Conservation (phyloP, 768 basidiomycete species). For the Boletus vinaceobasis region DNA sequence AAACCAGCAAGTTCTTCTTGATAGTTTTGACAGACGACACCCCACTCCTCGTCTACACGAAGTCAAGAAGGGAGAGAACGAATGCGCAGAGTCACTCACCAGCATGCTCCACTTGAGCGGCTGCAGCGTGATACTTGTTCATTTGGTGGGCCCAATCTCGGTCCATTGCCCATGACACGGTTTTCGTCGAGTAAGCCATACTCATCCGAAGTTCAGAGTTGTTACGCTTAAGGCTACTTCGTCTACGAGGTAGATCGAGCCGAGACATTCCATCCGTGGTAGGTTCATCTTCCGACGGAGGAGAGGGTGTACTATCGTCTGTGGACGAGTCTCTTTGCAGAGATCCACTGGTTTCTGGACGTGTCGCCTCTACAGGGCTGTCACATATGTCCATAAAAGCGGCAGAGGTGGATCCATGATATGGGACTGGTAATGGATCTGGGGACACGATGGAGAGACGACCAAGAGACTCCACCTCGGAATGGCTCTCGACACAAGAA, state of each 20-base stretch:
- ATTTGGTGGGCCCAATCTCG: slow-evolving; percentile 57
- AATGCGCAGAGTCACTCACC: slow-evolving; percentile 25
- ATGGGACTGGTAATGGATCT: slow-evolving; percentile 46
- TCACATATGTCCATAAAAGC: slow-evolving; percentile 32
- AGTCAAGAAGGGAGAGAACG: not conserved
- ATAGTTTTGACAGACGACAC: slow-evolving; percentile 52
- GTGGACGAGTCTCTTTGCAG: slow-evolving; percentile 13
- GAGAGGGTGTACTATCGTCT: slow-evolving; percentile 25
- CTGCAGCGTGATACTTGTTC: slow-evolving; percentile 42
- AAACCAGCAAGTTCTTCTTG: slow-evolving; percentile 61
- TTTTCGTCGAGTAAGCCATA: slow-evolving; percentile 52
- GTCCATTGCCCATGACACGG: slow-evolving; percentile 75
- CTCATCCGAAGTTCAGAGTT: slow-evolving; percentile 46
- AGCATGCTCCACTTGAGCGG: slow-evolving; percentile 40
- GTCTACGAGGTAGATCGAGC: slow-evolving; percentile 41
- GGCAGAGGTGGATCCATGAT: slow-evolving; percentile 35
- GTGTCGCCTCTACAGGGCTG: slow-evolving; percentile 27
- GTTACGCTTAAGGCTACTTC: slow-evolving; percentile 64
- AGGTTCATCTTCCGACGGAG: slow-evolving; percentile 34
- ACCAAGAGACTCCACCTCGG: slow-evolving; percentile 21
- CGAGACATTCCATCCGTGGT: slow-evolving; percentile 28
- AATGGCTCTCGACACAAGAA: slow-evolving; percentile 18
- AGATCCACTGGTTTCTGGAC: slow-evolving; percentile 11
- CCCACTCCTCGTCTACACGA: slow-evolving; percentile 55
- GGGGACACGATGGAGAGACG: slow-evolving; percentile 36